Conservation (phyloP, 441 rosid species). For the Adansonia grandidieri region DNA sequence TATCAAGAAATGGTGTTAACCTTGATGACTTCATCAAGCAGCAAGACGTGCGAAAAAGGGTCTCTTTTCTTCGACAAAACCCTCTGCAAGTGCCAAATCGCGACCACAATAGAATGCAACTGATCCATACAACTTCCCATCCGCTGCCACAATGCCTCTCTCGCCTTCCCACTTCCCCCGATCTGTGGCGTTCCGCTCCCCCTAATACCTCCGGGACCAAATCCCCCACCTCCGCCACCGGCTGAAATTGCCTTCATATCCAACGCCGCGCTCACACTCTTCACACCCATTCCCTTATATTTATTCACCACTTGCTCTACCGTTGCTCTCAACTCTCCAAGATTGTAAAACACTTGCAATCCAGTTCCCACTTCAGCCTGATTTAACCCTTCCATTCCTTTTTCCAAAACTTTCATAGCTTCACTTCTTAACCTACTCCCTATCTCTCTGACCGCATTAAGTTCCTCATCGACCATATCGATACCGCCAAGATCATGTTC, state of each 20-base stretch:
- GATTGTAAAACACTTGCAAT: constrained; percentile 89
- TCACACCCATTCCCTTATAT: constrained; percentile 78
- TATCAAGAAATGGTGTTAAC: constrained; percentile 37
- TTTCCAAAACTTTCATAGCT: constrained; percentile 82
- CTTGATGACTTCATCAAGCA: constrained; percentile 94
- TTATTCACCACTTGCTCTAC: constrained; percentile 82
- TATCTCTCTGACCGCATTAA: constrained; percentile 59
- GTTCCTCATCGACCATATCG: constrained; percentile 75
- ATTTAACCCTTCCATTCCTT: constrained; percentile 95
- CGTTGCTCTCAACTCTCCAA: constrained; percentile 74
- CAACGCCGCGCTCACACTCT: constrained; percentile 72
- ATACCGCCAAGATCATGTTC: constrained; percentile 79
- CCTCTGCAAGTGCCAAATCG: constrained; percentile 98
- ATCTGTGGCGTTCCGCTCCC: constrained; percentile 92
- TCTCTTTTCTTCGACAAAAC: constrained; percentile 94
- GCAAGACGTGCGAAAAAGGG: constrained; percentile 90
- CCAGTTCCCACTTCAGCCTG: constrained; percentile 99
- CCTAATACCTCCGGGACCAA: constrained; percentile 88
- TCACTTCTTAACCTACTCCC: constrained; percentile 69
- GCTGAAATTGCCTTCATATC: constrained; percentile 90
- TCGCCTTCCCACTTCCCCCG: constrained; percentile 88
- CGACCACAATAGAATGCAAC: constrained; percentile 72
- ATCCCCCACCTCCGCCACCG: constrained; percentile 53
- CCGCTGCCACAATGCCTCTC: constrained; percentile 94
- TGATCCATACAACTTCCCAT: constrained; percentile 87